Evolutionary conservation across 139 green algal genomes (phyloP), one percentile per base, ranked within the genome.

Genomic region (Micromonas pusilla): DNA sequence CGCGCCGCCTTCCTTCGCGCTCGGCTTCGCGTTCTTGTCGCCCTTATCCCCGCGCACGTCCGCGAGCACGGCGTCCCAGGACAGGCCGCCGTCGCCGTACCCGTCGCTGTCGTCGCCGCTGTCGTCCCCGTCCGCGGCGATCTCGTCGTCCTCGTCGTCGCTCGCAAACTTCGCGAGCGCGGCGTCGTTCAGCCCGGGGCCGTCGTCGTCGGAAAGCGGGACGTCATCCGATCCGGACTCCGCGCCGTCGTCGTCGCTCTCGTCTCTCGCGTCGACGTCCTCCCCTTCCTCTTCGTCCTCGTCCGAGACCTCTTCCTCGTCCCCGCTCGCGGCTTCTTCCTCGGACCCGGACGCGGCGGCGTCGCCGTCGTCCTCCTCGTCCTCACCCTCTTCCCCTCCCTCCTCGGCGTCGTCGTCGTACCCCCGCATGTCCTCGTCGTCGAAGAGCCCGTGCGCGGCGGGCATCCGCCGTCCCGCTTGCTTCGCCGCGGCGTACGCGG

Each of bases 261-360:
- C n/a, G n/a, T n/a, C n/a, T n/a, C n/a, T n/a, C n/a, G n/a, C 72
- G 1, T 78, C 72, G 1, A 52, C 72, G 16, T 78, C 72, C 19
- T 75, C 54, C 45, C 64, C 76, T 33, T 72, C 84, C 52, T 75
- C 73, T 9, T 86, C 80, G 1, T 84, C 84, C 2, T 83, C 85
- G 2, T 83, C 83, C 3, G 60, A 75, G 72, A 77, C 80, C 5
- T 30, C 70, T 0, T 66, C 80, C 34, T 76, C 26, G 52, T 72
- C 21, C 23, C 38, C 30, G 37, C 73, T 73, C 37, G 52, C 63
- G 39, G 54, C 66, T 26, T 54, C 53, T 37, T 80, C 80, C 1
- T 79, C 83, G 33, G 78, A 82, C 0, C 66, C 76, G 13, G 30
- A 64, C 36, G 52, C 80, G 30, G 62, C 72, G 21, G 25, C 73